Conservation (phyloP, 1,284 basidiomycete genomes). For the Rhodotorula sp. region DNA sequence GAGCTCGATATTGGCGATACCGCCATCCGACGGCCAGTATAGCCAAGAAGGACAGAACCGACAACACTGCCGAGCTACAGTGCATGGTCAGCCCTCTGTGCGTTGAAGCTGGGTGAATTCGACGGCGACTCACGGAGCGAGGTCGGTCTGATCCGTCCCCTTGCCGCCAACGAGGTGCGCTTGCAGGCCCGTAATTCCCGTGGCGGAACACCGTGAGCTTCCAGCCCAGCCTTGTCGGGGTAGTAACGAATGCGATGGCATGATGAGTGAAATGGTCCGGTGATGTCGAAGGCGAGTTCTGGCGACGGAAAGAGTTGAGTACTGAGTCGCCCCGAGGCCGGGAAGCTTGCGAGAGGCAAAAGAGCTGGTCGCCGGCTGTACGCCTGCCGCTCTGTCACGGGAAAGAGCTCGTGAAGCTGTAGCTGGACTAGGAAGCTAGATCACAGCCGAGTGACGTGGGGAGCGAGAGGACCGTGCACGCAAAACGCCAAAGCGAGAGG, state of each 20-base stretch:
- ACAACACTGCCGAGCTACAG: constrained; percentile 4
- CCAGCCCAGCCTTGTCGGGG: not conserved
- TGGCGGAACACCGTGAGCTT: not conserved
- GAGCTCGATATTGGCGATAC: not conserved
- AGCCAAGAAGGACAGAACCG: constrained; percentile 13
- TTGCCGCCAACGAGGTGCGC: constrained; percentile 15
- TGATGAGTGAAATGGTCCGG: not conserved
- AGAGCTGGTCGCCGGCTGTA: too few relatives aligned
- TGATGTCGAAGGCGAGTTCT: too few relatives aligned
- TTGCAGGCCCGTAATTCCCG: not conserved
- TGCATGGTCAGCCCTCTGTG: accelerated
- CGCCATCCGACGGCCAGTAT: not conserved
- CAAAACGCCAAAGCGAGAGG: too few relatives aligned
- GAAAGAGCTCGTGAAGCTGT: too few relatives aligned
- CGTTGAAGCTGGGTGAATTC: not conserved
- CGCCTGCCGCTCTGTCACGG: too few relatives aligned
- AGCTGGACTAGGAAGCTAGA: too few relatives aligned
- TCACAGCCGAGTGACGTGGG: too few relatives aligned
- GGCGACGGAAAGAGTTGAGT: too few relatives aligned
- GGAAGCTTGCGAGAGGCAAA: too few relatives aligned
- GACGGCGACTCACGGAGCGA: constrained; percentile 11
- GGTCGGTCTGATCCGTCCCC: not conserved
- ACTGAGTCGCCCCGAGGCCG: too few relatives aligned
- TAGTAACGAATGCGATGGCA: not conserved
- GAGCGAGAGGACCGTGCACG: too few relatives aligned